Evolutionary conservation across 176 grass and related monocot genomes (phyloP).

Genomic region (Oryza officinalis): DNA sequence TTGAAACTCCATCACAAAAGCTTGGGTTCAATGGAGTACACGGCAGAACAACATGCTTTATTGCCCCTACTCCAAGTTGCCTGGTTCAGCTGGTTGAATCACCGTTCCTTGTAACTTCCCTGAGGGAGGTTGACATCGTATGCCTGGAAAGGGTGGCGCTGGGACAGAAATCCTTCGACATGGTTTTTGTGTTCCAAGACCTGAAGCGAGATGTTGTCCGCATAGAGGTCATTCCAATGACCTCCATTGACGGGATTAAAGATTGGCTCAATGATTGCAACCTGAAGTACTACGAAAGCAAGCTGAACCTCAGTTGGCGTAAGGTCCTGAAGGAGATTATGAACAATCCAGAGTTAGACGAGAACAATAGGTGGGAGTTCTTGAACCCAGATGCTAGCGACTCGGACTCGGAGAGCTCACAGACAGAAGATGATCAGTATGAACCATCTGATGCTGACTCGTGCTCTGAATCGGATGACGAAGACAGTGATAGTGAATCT

Average conservation of each 20-base stretch:
- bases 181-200: conserved; percentile 73
- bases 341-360: conserved; percentile 49
- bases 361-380: conserved; percentile 64
- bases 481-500: too few species aligned
- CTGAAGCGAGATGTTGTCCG: conserved; percentile 60
- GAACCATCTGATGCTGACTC: conserved; percentile 35
- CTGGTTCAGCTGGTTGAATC: conserved; percentile 62
- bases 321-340: conserved; percentile 58
- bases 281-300: conserved; percentile 67
- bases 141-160: conserved; percentile 66
- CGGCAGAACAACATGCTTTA: conserved; percentile 59
- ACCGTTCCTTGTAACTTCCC: conserved; percentile 55
- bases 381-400: conserved; percentile 75
- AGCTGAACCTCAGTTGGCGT: conserved; percentile 70
- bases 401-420: conserved; percentile 47
- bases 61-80: conserved; percentile 66
- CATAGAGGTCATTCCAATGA: conserved; percentile 60
- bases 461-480: too few species aligned
- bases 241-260: conserved; percentile 56
- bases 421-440: conserved; percentile 59
- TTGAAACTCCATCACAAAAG: conserved; percentile 61
- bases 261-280: conserved; percentile 63
- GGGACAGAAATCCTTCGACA: conserved; percentile 62
- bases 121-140: conserved; percentile 77
- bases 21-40: conserved; percentile 65